These are phyloP conservation scores for Polygonum aviculare DNA, from an alignment of 148 eudicot genomes.

Conservation along the genomic window DNA sequence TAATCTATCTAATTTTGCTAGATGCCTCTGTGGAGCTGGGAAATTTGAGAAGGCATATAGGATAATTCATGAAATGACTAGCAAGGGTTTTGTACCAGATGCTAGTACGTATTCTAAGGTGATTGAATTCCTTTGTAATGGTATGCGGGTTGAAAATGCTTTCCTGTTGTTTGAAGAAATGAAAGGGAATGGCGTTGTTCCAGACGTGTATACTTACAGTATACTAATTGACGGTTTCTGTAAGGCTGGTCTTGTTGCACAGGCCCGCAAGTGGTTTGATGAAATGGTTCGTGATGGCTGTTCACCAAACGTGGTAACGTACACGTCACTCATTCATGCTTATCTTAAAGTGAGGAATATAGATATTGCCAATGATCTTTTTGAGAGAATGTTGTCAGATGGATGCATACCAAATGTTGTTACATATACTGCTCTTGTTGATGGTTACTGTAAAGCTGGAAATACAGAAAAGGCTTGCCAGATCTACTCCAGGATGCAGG, in stretches of 20 bases:
- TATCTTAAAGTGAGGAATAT: constrained; percentile 62
- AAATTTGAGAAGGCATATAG: constrained; percentile 70
- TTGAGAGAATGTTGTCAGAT: constrained; percentile 47
- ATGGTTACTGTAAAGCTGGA: constrained; percentile 67
- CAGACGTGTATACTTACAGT: constrained; percentile 90
- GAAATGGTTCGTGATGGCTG: constrained; percentile 72
- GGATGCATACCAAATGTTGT: constrained; percentile 63
- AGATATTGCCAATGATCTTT: constrained; percentile 53
- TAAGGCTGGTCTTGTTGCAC: constrained; percentile 83
- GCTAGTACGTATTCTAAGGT: constrained; percentile 70
- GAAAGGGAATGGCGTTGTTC: constrained; percentile 60
- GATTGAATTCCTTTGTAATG: constrained; percentile 67
- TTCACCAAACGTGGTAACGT: constrained; percentile 84
- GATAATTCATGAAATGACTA: constrained; percentile 68
- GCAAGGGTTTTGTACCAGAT: constrained; percentile 85
- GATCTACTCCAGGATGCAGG: constrained; percentile 64
- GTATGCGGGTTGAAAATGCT: constrained; percentile 67
- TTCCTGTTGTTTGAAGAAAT: constrained; percentile 70
- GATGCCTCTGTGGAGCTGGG: constrained; percentile 75
- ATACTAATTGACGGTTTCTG: constrained; percentile 80
- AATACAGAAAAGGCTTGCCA: constrained; percentile 52
- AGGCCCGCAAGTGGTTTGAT: constrained; percentile 77
- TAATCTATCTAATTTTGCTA: constrained; percentile 57
- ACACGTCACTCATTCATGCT: constrained; percentile 80
- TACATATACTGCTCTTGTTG: constrained; percentile 64